A percentile compares a stretch with the other conserved stretches of the same genome.
phyloP scores from a whole-genome alignment of 306 rosid species.

The Vachellia collinsii region DNA sequence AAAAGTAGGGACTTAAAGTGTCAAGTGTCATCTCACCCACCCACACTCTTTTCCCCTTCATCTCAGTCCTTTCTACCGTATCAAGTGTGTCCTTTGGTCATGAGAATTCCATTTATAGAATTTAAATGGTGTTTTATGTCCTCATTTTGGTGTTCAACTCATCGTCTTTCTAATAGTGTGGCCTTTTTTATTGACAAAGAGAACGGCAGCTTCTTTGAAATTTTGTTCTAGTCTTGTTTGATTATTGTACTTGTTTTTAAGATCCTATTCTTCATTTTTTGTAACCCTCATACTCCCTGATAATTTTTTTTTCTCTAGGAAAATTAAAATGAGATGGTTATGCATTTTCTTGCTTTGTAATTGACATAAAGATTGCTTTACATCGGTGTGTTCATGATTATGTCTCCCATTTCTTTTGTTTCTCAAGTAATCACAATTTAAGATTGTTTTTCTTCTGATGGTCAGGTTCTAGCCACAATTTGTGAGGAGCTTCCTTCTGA shows the following conservation, averaged over 20 bases:
- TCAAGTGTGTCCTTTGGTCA: no score
- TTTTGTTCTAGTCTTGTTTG: background rate
- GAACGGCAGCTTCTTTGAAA: background rate
- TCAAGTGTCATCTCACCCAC: no score
- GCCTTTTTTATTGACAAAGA: background rate
- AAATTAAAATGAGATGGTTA: background rate
- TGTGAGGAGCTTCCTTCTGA: conserved; percentile 97
- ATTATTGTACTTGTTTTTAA: background rate
- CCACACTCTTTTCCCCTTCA: no score
- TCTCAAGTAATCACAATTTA: conserved; percentile 5
- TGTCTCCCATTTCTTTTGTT: conserved; percentile 20
- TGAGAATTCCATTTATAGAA: no score
- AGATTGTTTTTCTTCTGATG: conserved; percentile 33
- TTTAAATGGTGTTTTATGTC: background rate
- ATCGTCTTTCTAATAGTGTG: background rate
- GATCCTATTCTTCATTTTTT: background rate
- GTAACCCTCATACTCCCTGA: background rate
- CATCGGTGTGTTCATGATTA: background rate
- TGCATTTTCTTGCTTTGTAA: conserved; percentile 29
- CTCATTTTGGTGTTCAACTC: background rate
- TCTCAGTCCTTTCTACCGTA: no score
- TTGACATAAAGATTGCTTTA: background rate
- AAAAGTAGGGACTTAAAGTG: no score
- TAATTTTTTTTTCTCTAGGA: background rate
- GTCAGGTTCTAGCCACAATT: conserved; percentile 90